Percentiles rank a stretch among this genome's conserved stretches.
phyloP scores from a whole-genome alignment of 2,329 filamentous ascomycete genomes.

The Hymenoscyphus fructigenus region DNA sequence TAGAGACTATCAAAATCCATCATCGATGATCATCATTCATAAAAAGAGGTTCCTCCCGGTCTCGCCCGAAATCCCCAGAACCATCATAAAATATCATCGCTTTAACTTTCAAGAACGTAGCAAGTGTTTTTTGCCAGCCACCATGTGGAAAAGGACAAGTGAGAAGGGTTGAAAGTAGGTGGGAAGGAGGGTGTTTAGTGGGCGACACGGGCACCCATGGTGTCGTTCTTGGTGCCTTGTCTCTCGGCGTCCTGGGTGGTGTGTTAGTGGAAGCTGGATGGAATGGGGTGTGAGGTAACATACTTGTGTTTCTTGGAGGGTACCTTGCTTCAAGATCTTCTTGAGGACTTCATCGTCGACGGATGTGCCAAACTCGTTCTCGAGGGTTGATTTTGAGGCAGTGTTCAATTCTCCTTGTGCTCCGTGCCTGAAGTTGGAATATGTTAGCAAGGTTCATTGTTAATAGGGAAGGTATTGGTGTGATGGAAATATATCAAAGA shows the following conservation, averaged over 20 bases:
- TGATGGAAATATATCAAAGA: background rate
- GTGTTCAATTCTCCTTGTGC: conserved; percentile 75
- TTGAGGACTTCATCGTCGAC: conserved; percentile 78
- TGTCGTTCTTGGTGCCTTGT: conserved; percentile 35
- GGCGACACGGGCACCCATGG: conserved; percentile 28
- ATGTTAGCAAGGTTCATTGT: background rate
- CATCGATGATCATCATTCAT: conserved; percentile 12
- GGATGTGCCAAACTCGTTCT: conserved; percentile 83
- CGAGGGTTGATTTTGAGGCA: conserved; percentile 72
- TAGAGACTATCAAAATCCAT: conserved; percentile 7
- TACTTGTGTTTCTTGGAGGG: conserved; percentile 60
- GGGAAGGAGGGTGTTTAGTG: conserved; percentile 26
- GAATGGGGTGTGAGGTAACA: background rate
- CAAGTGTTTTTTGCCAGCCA: background rate
- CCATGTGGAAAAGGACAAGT: background rate
- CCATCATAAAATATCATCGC: conserved; percentile 1
- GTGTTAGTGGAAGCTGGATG: background rate
- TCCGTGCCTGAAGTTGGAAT: conserved; percentile 65
- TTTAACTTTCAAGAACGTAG: background rate
- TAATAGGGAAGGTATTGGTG: background rate
- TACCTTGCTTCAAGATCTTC: conserved; percentile 76
- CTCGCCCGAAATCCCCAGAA: background rate
- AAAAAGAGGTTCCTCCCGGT: background rate
- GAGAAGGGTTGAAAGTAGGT: background rate
- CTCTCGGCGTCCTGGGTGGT: conserved; percentile 1